Conservation (phyloP, 2,329 filamentous ascomycete genomes). For the Chlorencoelia australis region DNA sequence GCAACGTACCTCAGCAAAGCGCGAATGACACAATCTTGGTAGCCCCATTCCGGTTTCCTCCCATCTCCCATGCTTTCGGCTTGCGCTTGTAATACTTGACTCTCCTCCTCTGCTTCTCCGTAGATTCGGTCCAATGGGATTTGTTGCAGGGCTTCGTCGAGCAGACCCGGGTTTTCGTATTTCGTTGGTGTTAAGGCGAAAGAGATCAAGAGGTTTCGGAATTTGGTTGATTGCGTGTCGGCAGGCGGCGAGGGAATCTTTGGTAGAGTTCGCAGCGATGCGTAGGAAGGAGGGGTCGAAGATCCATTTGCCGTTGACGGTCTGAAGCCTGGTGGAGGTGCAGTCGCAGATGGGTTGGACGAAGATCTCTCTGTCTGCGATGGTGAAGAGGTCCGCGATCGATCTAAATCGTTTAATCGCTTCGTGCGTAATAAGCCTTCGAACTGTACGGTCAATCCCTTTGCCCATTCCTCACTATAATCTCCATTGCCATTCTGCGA, state of each 20-base stretch:
- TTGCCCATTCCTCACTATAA: conserved; percentile 64
- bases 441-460: conserved; percentile 72
- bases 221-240: conserved; percentile 62
- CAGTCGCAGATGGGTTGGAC: conserved; percentile 35
- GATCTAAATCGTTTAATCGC: conserved; percentile 73
- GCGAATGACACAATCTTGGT: conserved; percentile 91
- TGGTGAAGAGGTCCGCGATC: conserved; percentile 48
- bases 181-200: conserved; percentile 82
- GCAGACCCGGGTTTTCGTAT: conserved; percentile 89
- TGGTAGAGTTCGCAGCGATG: conserved; percentile 52
- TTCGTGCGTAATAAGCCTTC: conserved; percentile 79
- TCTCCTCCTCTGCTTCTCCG: conserved; percentile 86
- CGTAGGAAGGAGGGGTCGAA: conserved; percentile 46
- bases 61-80: conserved; percentile 79
- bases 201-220: conserved; percentile 73
- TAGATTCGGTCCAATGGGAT: conserved; percentile 90
- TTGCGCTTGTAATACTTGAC: conserved; percentile 75
- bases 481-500: conserved; percentile 10
- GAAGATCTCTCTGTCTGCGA: conserved; percentile 42
- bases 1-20: conserved; percentile 67
- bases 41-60: conserved; percentile 81
- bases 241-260: conserved; percentile 66
- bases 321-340: conserved; percentile 14
- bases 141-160: conserved; percentile 81
- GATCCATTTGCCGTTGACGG: neutral